Evolutionary conservation across 495 filamentous ascomycete species (phyloP), one percentile per base, ranked within the genome.

Genomic region (Coniosporium apollinis): DNA sequence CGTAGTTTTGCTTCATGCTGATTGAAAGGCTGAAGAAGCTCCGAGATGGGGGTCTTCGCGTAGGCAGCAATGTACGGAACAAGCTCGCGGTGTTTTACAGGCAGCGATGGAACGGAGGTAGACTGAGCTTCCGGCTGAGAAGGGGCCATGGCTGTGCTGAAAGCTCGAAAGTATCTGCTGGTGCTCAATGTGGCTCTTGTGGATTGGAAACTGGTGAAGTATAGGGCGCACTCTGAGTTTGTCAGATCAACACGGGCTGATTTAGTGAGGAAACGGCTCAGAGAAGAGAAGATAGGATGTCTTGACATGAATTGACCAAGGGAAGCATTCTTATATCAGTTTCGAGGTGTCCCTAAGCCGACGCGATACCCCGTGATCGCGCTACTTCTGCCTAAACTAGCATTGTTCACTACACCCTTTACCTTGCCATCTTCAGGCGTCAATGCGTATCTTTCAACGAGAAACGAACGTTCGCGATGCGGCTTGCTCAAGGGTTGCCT

Each of bases 11-110:
- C 62, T 41, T 87, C 82, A 36, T 69, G 82, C 7, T 65, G 51
- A 41, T 74, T 72, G 54, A 72, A 87, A 1, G 81, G 82, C 39
- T 67, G 55, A 25, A 83, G 48, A 17, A 85, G 50, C 16, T 79
- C 55, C 0, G 37, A 39, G 34, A 85, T 57, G 2, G 70, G 57
- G 17, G 50, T 64, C 2, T 69, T 39, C 4, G 69, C 66, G 36
- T 77, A 59, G 31, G 62, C 45, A 2, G 55, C 21, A 18, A 71
- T 26, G 46, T 65, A 61, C 1, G 48, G 24, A 29, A 66, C 44
- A 37, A 72, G 64, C 19, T 65, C 44, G 13, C 45, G 26, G 21
- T 66, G 61, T 26, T 52, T 53, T 5, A 43, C 58, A 2, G 62
- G 64, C 0, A 67, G 37, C 9, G 42, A 17, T 15, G 62, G 64